Base-by-base conservation (phyloP, 2,329 filamentous ascomycete genomes). In the Lachnellula cervina region DNA sequence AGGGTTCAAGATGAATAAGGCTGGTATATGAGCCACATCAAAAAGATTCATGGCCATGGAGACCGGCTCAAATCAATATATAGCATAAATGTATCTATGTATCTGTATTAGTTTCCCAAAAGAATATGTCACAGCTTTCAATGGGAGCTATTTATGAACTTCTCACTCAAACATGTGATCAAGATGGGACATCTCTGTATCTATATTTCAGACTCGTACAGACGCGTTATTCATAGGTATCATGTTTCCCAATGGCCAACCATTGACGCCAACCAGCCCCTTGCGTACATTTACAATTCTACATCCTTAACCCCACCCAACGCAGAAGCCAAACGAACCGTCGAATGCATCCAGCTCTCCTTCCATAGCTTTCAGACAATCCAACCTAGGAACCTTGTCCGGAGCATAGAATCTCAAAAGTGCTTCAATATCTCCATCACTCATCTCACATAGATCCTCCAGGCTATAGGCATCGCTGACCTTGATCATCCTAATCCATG, bases 381-480 rank as follows among this genome's bases (percentile, higher is more conserved):
- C 79, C 44, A 84, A 69, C 1, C 76, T 67, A 3, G 83, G 83
- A 1, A 85, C 83, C 54, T 80, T 76, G 59, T 77, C 76, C 0
- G 74, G 66, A 0, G 72, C 73, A 63, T 95, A 97, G 69, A 86
- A 92, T n/a, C 78, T 76, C 38, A 97, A 74, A n/a, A 97, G 76
- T 53, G 79, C 81, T 54, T 89, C 84, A 88, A 97, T 96, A 66
- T 92, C 92, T 65, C 87, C 81, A 50, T 94, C 89, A 19, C 82
- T 83, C 80, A 97, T 84, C 35, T 82, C 81, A 63, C 90, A 92
- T 63, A 97, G 81, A 59, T 97, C 88, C 59, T 95, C 87, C 70
- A 95, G 83, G 52, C 80, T 86, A 78, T 93, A 97, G 37, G 84
- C 79, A 64, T 97, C 90, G 74, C 92, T 97, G 37, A 97, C 89